Evolutionary conservation across 495 filamentous ascomycete species (phyloP), one percentile per base, ranked within the genome.

Genomic region (Neurospora tetraspora): DNA sequence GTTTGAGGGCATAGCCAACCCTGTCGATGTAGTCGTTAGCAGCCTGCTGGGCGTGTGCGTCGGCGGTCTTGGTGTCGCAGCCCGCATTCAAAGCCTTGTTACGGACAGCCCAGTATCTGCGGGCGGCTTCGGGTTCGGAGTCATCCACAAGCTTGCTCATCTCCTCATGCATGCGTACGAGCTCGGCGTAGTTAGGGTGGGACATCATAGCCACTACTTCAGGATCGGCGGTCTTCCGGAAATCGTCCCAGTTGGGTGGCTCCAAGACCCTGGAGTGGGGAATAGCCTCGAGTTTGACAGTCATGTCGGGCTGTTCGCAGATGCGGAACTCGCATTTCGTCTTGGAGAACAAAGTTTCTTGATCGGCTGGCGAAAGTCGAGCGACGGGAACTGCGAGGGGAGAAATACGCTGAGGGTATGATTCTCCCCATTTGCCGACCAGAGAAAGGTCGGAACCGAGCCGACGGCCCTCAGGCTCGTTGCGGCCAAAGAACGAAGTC

Each of bases 381-480:
- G 77, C 72, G 18, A 80, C 71, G 11, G 72, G 39, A 45, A 70
- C 74, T 8, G 71, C 68, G 31, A 31, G 73, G 12, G 69, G 36
- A 18, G 73, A 70, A 2, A 71, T 47, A 20, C 53, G 71, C 1
- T 27, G 6, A 14, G 71, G 42, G 14, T 74, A 70, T 31, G 73
- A 37, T 6, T 37, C 27, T 9, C 69, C 31, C 77, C 77, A 80
- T 65, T 80, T 78, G 27, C 68, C 76, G 11, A 80, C 20, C 3
- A 77, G 69, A 10, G 65, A 36, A 23, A 80, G 47, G 42, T 79
- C 76, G 20, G 72, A 73, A 39, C 74, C 76, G 14, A 80, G 75
- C 27, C 71, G 72, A 43, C 73, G 78, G 39, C 71, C 77, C 71
- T 72, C 71, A 37, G 70, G 71, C 73, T 79, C 75, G 4, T 20